These are phyloP conservation scores for Sicyos edulis DNA, from an alignment of 306 rosid genomes.

Conservation along the genomic window DNA sequence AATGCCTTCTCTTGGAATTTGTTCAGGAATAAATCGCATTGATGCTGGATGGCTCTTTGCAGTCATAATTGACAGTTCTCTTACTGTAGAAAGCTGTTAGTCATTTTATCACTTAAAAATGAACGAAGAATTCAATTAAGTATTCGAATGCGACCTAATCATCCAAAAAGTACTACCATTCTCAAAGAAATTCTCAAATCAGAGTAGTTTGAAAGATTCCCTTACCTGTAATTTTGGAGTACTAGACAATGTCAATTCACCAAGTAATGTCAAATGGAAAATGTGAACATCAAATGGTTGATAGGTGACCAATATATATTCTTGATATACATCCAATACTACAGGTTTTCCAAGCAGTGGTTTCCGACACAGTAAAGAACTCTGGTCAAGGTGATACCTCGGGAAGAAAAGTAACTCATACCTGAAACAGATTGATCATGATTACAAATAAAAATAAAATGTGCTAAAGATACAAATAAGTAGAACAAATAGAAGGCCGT, in stretches of 20 bases:
- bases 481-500: background rate
- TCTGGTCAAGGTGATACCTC: slow-evolving; percentile 96
- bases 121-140: slow-evolving; percentile 35
- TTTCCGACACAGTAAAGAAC: slow-evolving; percentile 85
- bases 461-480: slow-evolving; percentile 24
- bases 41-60: slow-evolving; percentile 98
- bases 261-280: slow-evolving; percentile 63
- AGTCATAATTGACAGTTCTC: slow-evolving; percentile 98
- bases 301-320: slow-evolving; percentile 76
- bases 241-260: slow-evolving; percentile 75
- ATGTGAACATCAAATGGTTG: slow-evolving; percentile 94
- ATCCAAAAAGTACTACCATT: slow-evolving; percentile 22
- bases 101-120: slow-evolving; percentile 92
- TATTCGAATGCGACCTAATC: slow-evolving; percentile 19
- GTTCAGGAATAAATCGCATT: slow-evolving; percentile 93
- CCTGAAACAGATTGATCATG: slow-evolving; percentile 42
- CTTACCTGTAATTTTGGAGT: slow-evolving; percentile 77
- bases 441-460: slow-evolving; percentile 19
- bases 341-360: slow-evolving; percentile 81
- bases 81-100: slow-evolving; percentile 99
- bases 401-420: slow-evolving; percentile 94
- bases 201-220: slow-evolving; percentile 22
- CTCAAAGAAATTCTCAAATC: slow-evolving; percentile 7
- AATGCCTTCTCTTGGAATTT: slow-evolving; percentile 53
- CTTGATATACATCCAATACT: slow-evolving; percentile 97